Conservation (phyloP, 1,284 basidiomycete genomes). For the Fomitopsis betulina region DNA sequence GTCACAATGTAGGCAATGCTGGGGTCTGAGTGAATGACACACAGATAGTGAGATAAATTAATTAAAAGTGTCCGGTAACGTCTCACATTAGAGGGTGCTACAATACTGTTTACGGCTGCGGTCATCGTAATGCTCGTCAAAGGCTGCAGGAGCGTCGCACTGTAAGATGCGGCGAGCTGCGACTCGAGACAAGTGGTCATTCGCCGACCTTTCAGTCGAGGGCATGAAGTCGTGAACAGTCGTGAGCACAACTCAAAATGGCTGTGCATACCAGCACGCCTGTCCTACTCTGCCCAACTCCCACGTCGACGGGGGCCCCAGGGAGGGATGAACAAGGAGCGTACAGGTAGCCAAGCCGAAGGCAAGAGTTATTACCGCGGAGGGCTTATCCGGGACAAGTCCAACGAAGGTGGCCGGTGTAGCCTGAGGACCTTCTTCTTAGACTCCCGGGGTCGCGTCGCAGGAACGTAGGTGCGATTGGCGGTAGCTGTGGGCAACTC, state of each 20-base stretch:
- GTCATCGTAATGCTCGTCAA: background rate
- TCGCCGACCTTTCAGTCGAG: background rate
- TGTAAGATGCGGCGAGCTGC: background rate
- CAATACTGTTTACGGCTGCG: conserved; percentile 1
- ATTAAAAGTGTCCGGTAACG: background rate
- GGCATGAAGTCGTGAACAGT: conserved; percentile 3
- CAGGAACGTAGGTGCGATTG: background rate
- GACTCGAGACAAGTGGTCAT: background rate
- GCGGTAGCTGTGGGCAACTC: background rate
- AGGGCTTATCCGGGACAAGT: conserved; percentile 5
- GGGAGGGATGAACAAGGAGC: background rate
- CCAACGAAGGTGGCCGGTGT: conserved; percentile 9
- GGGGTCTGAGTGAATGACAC: background rate
- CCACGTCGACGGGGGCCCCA: background rate
- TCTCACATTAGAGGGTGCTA: background rate
- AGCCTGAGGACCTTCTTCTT: conserved; percentile 6
- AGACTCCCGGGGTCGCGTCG: background rate
- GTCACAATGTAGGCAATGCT: background rate
- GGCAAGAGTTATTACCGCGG: background rate
- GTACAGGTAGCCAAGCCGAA: background rate
- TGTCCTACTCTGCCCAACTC: background rate
- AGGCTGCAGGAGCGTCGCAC: background rate
- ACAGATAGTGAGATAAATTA: background rate
- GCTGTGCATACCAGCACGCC: conserved; percentile 2
- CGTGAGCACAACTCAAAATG: background rate